Evolutionary conservation across 139 green algal species (phyloP), one percentile per base, ranked within the genome.

Genomic region (Chlamydomonas schloesseri): DNA sequence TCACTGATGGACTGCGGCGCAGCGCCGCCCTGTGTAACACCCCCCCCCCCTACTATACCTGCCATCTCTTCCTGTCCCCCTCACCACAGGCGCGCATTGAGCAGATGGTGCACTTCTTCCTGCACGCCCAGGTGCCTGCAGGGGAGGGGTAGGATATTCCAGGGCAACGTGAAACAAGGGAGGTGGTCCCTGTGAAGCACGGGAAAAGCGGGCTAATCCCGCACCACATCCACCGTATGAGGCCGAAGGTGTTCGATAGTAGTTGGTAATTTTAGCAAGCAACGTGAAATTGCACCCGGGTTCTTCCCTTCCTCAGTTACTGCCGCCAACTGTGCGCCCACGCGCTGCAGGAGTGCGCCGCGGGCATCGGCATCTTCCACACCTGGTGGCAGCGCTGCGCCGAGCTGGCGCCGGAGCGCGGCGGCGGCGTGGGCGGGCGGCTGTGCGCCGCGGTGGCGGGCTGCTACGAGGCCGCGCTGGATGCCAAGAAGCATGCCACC

Each of bases 101-200:
- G 73, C 73, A 81, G 73, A 34, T 81, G 73, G 53, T 81, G 73
- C 73, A 81, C 10, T 81, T 81, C 73, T 69, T 53, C 20, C 13
- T 81, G n/a, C 73, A 81, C 17, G 50, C 53, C 26, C 53, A 69
- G 73, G 73, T 81, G 37, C 8, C 36, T 28, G 33, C 3, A 33
- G 13, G 53, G 53, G 53, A 23, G 53, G 53, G 53, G 53, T 13
- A 15, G 53, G 53, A 15, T 58, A 15, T 13, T 23, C 13, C 13
- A 15, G 15, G 53, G 53, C 13, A 58, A 15, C 53, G 53, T 13
- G 53, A 15, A 23, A 58, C 13, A 58, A 58, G 15, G 53, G 53
- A 15, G 15, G 53, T 13, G 53, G 53, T 23, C 13, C 13, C 13
- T 23, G 53, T 13, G 53, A 58, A 15, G 53, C 13, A 15, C 53